Conservation (phyloP, 768 basidiomycete species). For the Lepiota venenata region DNA sequence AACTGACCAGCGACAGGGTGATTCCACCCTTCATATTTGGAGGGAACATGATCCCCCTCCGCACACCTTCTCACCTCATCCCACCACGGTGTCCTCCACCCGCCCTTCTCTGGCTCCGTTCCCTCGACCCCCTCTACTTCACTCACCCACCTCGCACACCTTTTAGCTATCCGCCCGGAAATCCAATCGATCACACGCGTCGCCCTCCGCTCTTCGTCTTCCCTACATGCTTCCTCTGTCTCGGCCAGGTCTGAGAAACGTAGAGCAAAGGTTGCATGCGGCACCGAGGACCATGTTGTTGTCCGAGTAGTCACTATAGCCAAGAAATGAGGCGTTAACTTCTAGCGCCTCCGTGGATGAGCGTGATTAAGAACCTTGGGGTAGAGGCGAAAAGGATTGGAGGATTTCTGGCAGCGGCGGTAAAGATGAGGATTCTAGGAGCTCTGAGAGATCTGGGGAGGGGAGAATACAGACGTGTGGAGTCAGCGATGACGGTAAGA, state of each 20-base stretch:
- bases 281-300: constrained; percentile 63
- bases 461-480: constrained; percentile 77
- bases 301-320: constrained; percentile 74
- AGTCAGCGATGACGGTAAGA: constrained; percentile 70
- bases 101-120: constrained; percentile 38
- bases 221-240: constrained; percentile 69
- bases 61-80: constrained; percentile 75
- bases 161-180: constrained; percentile 60
- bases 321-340: constrained; percentile 3
- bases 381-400: constrained; percentile 82
- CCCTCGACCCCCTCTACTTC: constrained; percentile 46
- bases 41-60: constrained; percentile 75
- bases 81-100: constrained; percentile 76
- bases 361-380: constrained; percentile 51
- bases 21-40: constrained; percentile 77
- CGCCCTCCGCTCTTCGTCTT: constrained; percentile 78
- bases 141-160: constrained; percentile 69
- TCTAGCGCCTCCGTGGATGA: not conserved
- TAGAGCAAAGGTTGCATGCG: constrained; percentile 69
- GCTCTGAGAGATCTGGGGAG: constrained; percentile 64
- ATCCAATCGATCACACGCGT: constrained; percentile 87
- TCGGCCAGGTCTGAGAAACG: constrained; percentile 76
- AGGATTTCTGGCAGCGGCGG: constrained; percentile 72
- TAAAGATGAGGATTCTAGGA: constrained; percentile 55
- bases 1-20: constrained; percentile 77